Evolutionary conservation across 805 yeast species (phyloP), one percentile per base, ranked within the genome.

Genomic region (Kuraishia floccosa): DNA sequence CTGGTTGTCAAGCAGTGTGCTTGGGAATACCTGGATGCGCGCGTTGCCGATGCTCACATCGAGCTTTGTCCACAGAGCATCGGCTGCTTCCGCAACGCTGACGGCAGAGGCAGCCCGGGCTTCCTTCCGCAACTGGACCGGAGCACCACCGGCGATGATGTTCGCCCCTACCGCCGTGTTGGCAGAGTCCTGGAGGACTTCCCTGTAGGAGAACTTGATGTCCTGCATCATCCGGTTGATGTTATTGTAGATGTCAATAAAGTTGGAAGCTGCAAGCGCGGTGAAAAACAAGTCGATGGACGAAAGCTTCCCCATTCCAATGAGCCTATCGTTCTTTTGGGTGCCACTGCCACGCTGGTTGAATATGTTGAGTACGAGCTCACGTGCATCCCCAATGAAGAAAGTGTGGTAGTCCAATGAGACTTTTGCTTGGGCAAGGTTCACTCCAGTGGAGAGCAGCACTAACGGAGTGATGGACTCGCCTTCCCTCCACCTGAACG

Each of bases 351-450:
- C 77, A 40, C 73, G 70, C 43, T 79, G 83, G 48, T 89, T 91
- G 49, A 67, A 76, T 13, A 85, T 58, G 17, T 72, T 72, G 11
- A 79, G 52, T 9, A 64, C 55, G 17, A 73, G 55, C 1, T 57
- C 54, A 5, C 59, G 52, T 14, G 79, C 49, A 11, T 64, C 62
- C 3, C 75, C 70, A 28, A 89, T 68, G 21, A 83, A 67, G 49
- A 91, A 86, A 12, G 83, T 72, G 47, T 89, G 96, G 49, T 75
- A 85, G 48, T 91, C 97, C 43, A 89, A 74, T 0, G 86, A 75
- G 4, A 76, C 56, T 43, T 79, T 80, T 3, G 70, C 43, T 17
- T 75, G 72, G 14, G 83, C 42, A 4, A 62, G 55, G 2, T 60
- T 72, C 20, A 85, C 47, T 0, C 78, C 75, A 4, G 72, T 58